These are phyloP conservation scores for Mycena indigotica DNA, from an alignment of 768 basidiomycete genomes.

Conservation along the genomic window DNA sequence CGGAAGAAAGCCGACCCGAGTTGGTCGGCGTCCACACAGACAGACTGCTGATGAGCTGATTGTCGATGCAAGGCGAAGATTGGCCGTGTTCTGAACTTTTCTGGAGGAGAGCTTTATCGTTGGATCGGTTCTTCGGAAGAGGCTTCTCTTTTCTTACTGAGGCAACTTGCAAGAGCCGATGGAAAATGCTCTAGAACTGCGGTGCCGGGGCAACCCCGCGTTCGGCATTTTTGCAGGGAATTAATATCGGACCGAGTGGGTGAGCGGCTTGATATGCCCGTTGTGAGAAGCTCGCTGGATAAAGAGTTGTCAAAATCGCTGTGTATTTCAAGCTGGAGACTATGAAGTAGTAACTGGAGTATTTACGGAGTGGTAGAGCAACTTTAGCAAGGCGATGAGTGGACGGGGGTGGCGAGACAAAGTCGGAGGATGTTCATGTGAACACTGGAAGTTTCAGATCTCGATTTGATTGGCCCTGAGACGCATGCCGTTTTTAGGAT, in stretches of 20 bases:
- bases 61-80: constrained; percentile 8
- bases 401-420: background rate
- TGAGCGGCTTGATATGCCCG: constrained; percentile 27
- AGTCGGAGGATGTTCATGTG: background rate
- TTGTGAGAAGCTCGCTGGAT: constrained; percentile 23
- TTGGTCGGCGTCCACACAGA: background rate
- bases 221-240: too few relatives aligned
- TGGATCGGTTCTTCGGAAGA: background rate
- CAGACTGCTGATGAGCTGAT: constrained; percentile 4
- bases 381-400: background rate
- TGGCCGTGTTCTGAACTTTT: constrained; percentile 2
- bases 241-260: too few relatives aligned
- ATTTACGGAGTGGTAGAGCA: too few relatives aligned
- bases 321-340: background rate
- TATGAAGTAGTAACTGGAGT: background rate
- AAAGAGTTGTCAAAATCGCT: background rate
- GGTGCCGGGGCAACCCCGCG: too few relatives aligned
- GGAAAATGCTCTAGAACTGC: too few relatives aligned
- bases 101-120: background rate
- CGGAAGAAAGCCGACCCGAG: background rate
- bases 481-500: constrained; percentile 4
- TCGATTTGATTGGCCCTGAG: constrained; percentile 18
- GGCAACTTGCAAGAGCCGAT: too few relatives aligned
- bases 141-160: background rate
- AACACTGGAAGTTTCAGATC: constrained; percentile 6